phyloP scores from a whole-genome alignment of 768 basidiomycete genomes.

The Fomitopsis serialis region DNA sequence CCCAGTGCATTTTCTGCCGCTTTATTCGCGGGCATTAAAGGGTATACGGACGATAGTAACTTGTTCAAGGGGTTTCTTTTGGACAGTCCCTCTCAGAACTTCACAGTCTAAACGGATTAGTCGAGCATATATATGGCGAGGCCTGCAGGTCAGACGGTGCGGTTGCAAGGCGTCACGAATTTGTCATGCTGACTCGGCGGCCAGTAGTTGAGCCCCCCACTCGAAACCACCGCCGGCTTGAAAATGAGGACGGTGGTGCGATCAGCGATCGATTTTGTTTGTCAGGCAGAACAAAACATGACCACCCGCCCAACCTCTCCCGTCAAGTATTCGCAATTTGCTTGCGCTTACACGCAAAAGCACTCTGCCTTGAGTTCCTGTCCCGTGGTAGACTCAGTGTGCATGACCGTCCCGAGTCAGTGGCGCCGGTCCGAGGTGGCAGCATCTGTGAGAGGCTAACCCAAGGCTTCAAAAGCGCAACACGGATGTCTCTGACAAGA shows the following conservation, averaged over 20 bases:
- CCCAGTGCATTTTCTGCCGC: conserved; percentile 65
- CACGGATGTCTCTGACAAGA: no score
- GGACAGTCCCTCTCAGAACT: neutral
- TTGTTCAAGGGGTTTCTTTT: no score
- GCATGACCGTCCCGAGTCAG: no score
- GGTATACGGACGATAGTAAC: no score
- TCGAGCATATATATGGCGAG: neutral
- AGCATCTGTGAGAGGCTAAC: no score
- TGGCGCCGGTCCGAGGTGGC: no score
- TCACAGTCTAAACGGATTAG: neutral
- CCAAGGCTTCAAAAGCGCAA: no score
- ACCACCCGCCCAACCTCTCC: neutral
- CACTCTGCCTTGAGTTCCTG: no score
- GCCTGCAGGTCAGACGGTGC: neutral
- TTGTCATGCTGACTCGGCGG: neutral
- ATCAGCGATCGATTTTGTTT: neutral
- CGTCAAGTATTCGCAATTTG: neutral
- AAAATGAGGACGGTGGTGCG: neutral
- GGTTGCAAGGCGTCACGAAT: neutral
- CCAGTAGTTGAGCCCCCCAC: neutral
- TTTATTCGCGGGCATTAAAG: conserved; percentile 39
- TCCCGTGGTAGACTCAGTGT: no score
- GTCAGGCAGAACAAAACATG: neutral
- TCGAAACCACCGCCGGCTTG: neutral
- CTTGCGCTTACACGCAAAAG: no score